phyloP scores from a whole-genome alignment of 331 rosid genomes.

The Telfairia occidentalis region DNA sequence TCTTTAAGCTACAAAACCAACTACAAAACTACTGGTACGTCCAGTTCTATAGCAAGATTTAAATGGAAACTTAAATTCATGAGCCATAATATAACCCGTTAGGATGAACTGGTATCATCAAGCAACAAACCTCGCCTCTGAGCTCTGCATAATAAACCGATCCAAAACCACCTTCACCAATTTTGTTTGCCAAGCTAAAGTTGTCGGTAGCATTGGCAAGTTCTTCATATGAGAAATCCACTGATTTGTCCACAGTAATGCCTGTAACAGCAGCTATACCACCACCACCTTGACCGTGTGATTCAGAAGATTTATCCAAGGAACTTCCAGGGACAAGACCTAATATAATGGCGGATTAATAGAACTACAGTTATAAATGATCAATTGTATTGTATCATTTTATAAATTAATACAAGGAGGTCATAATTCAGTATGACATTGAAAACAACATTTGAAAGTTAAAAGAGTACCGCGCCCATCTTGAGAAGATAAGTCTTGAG shows the following conservation, averaged over 20 bases:
- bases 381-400: background rate
- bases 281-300: conserved; percentile 20
- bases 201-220: conserved; percentile 62
- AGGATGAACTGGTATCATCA: background rate
- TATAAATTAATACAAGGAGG: background rate
- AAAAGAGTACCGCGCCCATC: conserved; percentile 27
- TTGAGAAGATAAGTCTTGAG: conserved; percentile 35
- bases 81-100: background rate
- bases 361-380: background rate
- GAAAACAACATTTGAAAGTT: background rate
- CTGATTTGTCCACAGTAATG: conserved; percentile 75
- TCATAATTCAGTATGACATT: background rate
- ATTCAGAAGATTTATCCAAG: conserved; percentile 22
- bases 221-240: conserved; percentile 78
- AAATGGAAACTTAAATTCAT: background rate
- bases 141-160: conserved; percentile 86
- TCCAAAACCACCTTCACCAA: conserved; percentile 97
- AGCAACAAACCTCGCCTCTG: conserved; percentile 84
- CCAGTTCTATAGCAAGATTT: background rate
- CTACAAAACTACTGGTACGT: background rate
- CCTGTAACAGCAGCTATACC: conserved; percentile 32
- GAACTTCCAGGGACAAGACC: conserved; percentile 29
- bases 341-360: conserved; percentile 9
- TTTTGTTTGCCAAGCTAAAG: conserved; percentile 66
- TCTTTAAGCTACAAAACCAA: background rate